Evolutionary conservation across 2,329 filamentous ascomycete genomes (phyloP).

Genomic region (Chaetomium strumarium): DNA sequence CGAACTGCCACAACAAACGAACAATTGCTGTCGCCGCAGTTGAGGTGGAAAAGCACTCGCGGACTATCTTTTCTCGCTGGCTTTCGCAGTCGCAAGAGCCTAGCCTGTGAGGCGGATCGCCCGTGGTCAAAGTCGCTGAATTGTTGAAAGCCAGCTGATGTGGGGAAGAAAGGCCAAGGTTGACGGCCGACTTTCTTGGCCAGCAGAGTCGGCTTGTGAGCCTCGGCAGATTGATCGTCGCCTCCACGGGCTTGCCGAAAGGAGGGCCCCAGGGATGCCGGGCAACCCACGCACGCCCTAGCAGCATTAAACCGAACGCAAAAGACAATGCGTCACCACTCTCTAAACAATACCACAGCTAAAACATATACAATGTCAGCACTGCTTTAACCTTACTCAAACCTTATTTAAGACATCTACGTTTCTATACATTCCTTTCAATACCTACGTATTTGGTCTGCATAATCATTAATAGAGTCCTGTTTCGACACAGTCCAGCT

Average conservation of each 20-base stretch:
- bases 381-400: too few relatives aligned
- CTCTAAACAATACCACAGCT: too few relatives aligned
- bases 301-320: too few relatives aligned
- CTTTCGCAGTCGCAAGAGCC: constrained; percentile 2
- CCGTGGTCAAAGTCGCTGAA: neutral
- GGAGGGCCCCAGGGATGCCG: neutral
- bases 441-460: too few relatives aligned
- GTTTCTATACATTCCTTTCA: too few relatives aligned
- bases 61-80: neutral
- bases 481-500: too few relatives aligned
- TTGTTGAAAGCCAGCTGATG: constrained; percentile 1
- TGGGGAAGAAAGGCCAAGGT: constrained; percentile 4
- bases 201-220: constrained; percentile 19
- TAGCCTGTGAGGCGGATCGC: neutral
- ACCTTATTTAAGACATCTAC: too few relatives aligned
- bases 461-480: too few relatives aligned
- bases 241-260: constrained; percentile 7
- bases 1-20: neutral
- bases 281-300: too few relatives aligned
- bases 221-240: constrained; percentile 18
- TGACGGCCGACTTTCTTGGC: constrained; percentile 7
- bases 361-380: too few relatives aligned
- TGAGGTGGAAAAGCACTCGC: neutral
- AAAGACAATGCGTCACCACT: too few relatives aligned
- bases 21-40: neutral